Percentiles rank a stretch among this genome's conserved stretches.
Conservation (phyloP, 768 basidiomycete species). For the Trametes cingulata region DNA sequence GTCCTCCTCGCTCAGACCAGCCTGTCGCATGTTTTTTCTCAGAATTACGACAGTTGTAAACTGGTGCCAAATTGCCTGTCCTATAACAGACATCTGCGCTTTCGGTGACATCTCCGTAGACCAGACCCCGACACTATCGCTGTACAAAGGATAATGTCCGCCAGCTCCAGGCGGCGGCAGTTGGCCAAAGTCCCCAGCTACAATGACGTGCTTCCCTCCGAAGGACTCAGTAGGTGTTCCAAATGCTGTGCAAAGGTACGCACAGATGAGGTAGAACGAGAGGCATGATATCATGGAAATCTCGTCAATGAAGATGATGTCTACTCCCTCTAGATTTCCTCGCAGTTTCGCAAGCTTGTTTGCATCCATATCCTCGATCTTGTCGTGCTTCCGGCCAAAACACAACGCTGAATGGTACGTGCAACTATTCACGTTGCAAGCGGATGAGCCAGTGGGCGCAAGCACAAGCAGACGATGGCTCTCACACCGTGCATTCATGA, state of each 20-base stretch:
- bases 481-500: conserved; percentile 9
- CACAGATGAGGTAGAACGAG: conserved; percentile 31
- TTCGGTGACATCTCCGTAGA: no score
- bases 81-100: no score
- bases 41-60: conserved; percentile 23
- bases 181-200: no score
- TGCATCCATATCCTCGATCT: not conserved
- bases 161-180: no score
- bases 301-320: conserved; percentile 47
- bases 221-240: conserved; percentile 28
- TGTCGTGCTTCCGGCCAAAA: not conserved
- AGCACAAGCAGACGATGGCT: conserved; percentile 17
- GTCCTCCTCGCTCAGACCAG: not conserved
- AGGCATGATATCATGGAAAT: conserved; percentile 43
- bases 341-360: not conserved
- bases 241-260: conserved; percentile 22
- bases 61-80: not conserved
- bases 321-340: conserved; percentile 27
- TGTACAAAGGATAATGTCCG: no score
- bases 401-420: conserved; percentile 28
- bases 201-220: conserved; percentile 43
- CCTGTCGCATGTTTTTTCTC: conserved; percentile 25
- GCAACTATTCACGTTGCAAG: conserved; percentile 21
- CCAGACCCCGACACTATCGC: no score
- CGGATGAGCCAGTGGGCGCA: conserved; percentile 28